These are phyloP conservation scores for Candida tetrigidarum DNA, from an alignment of 1,139 yeast genomes.

Conservation along the genomic window DNA sequence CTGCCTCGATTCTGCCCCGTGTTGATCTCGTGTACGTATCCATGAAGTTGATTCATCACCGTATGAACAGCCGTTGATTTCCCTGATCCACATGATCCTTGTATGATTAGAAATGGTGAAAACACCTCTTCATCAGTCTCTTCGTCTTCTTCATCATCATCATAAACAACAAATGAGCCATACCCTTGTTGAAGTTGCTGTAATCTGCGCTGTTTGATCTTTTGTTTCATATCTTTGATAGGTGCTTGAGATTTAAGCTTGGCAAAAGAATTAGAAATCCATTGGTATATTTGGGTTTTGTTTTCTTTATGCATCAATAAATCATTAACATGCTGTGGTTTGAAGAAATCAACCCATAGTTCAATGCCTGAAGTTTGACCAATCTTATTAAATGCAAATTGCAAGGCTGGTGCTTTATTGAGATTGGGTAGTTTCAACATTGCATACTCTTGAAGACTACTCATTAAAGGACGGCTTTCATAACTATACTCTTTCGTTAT, in stretches of 20 bases:
- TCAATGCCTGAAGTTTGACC: constrained; percentile 6
- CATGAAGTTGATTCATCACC: constrained; percentile 62
- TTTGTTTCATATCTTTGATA: constrained; percentile 30
- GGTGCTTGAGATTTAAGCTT: constrained; percentile 33
- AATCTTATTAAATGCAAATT: constrained; percentile 25
- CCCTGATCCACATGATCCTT: constrained; percentile 78
- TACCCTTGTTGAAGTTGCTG: too few relatives aligned
- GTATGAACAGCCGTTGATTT: constrained; percentile 80
- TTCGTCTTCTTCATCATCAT: too few relatives aligned
- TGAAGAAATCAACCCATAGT: constrained; percentile 50
- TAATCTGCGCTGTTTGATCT: constrained; percentile 16
- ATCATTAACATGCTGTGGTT: constrained; percentile 41
- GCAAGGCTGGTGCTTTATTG: constrained; percentile 20
- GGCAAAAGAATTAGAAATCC: constrained; percentile 56
- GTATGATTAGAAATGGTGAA: constrained; percentile 66
- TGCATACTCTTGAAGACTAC: constrained; percentile 11
- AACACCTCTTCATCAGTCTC: constrained; percentile 41
- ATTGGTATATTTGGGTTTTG: constrained; percentile 33
- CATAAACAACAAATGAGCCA: constrained; percentile 39
- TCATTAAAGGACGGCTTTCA: background rate
- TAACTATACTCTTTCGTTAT: background rate
- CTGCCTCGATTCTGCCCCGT: constrained; percentile 73
- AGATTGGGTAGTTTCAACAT: constrained; percentile 19
- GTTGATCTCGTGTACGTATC: constrained; percentile 84
- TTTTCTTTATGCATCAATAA: constrained; percentile 35